Evolutionary conservation across 2,329 filamentous ascomycete genomes (phyloP), one percentile per base, ranked within the genome.

Genomic region (Aspergillus sp.): DNA sequence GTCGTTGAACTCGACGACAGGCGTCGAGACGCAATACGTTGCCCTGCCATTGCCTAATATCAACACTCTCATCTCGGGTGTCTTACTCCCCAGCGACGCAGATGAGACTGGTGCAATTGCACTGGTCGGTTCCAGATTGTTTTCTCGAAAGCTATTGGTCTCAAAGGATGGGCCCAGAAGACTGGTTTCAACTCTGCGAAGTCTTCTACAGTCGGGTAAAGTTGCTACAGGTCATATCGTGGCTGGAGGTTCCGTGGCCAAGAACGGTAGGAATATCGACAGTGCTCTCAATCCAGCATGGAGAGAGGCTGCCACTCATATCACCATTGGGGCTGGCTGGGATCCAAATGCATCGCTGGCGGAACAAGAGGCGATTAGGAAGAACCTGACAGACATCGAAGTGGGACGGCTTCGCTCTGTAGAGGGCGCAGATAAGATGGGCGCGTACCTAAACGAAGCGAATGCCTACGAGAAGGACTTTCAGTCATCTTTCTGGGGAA

Each of bases 131-230:
- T 74, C 72, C 5, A 67, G 73, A 9, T 63, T 76, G 12, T 67
- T 72, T 58, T 70, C 72, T 15, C 66, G 64, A 27, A 64, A 71
- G 9, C 64, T 76, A 34, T 51, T 75, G 41, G 47, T 58, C 41
- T 68, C 66, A n/a, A 40, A 58, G n/a, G 55, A 66, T 40, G 62
- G 68, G 7, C 55, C 62, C 0, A 50, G 54, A 30, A 61, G 62
- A 62, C 68, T 80, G 49, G 75, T 71, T 66, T 66, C 77, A 56
- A 71, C 73, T 2, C 71, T 78, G n/a, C 64, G 60, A 30, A 58
- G 33, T 3, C 15, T 61, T n/a, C 45, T 19, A 34, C 60, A 57
- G 54, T 52, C 68, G 13, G 64, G 60, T 17, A 40, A 62, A 15
- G 54, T 59, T 2, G 60, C 73, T 33, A 60, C 60, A 2, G 69